phyloP scores from a whole-genome alignment of 352 stramenopile genomes.

The Globisporangium nodosum region DNA sequence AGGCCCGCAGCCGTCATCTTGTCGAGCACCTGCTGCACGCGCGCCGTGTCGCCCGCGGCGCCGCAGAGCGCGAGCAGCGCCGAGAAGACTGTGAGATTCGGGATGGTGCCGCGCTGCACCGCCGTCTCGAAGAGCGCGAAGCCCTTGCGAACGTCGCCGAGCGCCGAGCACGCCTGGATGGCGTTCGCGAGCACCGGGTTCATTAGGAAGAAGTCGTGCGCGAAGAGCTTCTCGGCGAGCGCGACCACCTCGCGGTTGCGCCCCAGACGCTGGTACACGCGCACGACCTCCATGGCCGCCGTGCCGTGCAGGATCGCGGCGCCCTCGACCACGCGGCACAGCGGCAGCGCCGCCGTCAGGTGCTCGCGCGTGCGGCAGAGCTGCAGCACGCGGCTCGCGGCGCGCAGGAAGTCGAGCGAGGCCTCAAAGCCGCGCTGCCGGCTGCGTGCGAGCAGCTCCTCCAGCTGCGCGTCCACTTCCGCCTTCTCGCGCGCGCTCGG shows the following conservation, averaged over 20 bases:
- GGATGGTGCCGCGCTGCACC: conserved; percentile 51
- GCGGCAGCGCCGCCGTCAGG: conserved; percentile 42
- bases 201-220: conserved; percentile 59
- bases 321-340: conserved; percentile 48
- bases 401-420: conserved; percentile 41
- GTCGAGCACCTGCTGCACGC: conserved; percentile 37
- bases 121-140: conserved; percentile 59
- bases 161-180: conserved; percentile 49
- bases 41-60: conserved; percentile 34
- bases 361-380: conserved; percentile 46
- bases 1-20: conserved; percentile 51
- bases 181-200: conserved; percentile 53
- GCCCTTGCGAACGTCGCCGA: conserved; percentile 42
- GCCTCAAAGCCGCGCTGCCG: conserved; percentile 29
- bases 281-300: conserved; percentile 49
- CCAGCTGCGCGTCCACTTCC: conserved; percentile 22
- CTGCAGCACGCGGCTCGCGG: conserved; percentile 37
- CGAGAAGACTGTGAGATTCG: conserved; percentile 58
- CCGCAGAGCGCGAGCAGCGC: conserved; percentile 52
- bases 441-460: conserved; percentile 31
- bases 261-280: conserved; percentile 56
- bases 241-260: conserved; percentile 41
- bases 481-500: conserved; percentile 14
- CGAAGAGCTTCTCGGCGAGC: conserved; percentile 45
- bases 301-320: conserved; percentile 29